These are phyloP conservation scores for Flaveria trinervia DNA, from an alignment of 129 eudicot genomes.

Conservation along the genomic window DNA sequence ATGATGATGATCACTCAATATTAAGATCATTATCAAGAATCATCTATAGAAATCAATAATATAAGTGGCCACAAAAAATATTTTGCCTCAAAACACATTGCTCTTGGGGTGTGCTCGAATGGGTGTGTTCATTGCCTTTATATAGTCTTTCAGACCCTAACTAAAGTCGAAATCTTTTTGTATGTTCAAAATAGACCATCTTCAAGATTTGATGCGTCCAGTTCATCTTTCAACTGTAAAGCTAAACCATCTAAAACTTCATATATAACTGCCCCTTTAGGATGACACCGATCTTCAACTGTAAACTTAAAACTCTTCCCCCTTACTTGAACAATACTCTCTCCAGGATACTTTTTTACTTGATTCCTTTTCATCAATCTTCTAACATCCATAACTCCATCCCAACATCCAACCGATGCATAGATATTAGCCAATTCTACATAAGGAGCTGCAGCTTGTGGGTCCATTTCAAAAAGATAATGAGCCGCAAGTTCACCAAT, in stretches of 20 bases:
- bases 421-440: constrained; percentile 85
- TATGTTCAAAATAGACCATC: neutral
- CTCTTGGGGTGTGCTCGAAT: constrained; percentile 57
- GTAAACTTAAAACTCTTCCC: constrained; percentile 62
- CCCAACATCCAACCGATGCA: constrained; percentile 73
- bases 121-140: constrained; percentile 34
- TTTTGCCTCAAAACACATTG: constrained; percentile 61
- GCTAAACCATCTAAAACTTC: constrained; percentile 51
- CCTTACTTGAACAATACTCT: constrained; percentile 53
- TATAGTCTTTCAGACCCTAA: neutral
- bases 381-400: constrained; percentile 58
- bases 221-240: constrained; percentile 50
- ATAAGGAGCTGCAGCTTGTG: constrained; percentile 65
- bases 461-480: constrained; percentile 59
- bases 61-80: constrained; percentile 38
- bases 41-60: neutral
- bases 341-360: constrained; percentile 68
- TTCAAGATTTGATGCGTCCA: constrained; percentile 24
- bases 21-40: neutral
- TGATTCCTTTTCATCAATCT: constrained; percentile 55
- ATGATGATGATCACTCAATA: neutral
- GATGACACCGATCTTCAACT: constrained; percentile 68
- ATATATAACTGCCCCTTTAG: constrained; percentile 41
- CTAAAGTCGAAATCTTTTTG: neutral
- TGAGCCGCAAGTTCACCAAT: constrained; percentile 65